A percentile compares a stretch with the other conserved stretches of the same genome.
Conservation (phyloP, 2,329 filamentous ascomycete species). For the Chaetomiaceae sp. region DNA sequence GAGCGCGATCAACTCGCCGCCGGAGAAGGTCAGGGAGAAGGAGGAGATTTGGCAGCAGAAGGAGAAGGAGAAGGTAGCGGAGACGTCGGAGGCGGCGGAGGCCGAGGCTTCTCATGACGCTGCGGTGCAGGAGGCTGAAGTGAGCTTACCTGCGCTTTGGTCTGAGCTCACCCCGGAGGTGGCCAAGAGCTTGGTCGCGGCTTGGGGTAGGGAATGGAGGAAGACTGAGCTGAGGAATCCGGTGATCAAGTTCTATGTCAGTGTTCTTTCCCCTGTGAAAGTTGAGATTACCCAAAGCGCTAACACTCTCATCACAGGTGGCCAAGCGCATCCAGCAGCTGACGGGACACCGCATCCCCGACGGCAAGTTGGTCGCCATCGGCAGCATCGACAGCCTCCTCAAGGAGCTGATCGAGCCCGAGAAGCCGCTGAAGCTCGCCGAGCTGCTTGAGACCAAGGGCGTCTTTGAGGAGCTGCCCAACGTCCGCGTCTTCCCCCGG, state of each 20-base stretch:
- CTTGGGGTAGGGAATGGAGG: slow-evolving; percentile 56
- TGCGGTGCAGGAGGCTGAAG: background rate
- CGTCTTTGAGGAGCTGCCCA: slow-evolving; percentile 53
- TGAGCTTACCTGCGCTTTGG: background rate
- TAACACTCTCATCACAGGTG: slow-evolving; percentile 50
- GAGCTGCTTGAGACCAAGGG: slow-evolving; percentile 50
- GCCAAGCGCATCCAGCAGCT: slow-evolving; percentile 77
- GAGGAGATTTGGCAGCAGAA: background rate
- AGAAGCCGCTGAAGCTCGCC: slow-evolving; percentile 59
- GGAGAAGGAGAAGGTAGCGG: slow-evolving; percentile 10
- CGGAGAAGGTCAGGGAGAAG: slow-evolving; percentile 1
- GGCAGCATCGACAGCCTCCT: slow-evolving; percentile 53
- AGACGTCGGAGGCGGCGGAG: slow-evolving; percentile 18
- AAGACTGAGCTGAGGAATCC: slow-evolving; percentile 52
- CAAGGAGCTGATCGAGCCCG: slow-evolving; percentile 47
- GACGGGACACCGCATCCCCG: slow-evolving; percentile 71
- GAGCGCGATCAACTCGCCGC: slow-evolving; percentile 19
- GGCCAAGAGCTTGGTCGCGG: slow-evolving; percentile 39
- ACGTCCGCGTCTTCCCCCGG: slow-evolving; percentile 63
- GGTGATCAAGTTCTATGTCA: slow-evolving; percentile 69
- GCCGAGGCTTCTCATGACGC: slow-evolving; percentile 18
- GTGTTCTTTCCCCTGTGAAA: background rate
- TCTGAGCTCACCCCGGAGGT: slow-evolving; percentile 33
- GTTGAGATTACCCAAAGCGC: background rate
- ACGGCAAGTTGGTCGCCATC: slow-evolving; percentile 59